A percentile compares a stretch with the other conserved stretches of the same genome.
phyloP scores from a whole-genome alignment of 306 rosid species.

The Lotus japonicus region DNA sequence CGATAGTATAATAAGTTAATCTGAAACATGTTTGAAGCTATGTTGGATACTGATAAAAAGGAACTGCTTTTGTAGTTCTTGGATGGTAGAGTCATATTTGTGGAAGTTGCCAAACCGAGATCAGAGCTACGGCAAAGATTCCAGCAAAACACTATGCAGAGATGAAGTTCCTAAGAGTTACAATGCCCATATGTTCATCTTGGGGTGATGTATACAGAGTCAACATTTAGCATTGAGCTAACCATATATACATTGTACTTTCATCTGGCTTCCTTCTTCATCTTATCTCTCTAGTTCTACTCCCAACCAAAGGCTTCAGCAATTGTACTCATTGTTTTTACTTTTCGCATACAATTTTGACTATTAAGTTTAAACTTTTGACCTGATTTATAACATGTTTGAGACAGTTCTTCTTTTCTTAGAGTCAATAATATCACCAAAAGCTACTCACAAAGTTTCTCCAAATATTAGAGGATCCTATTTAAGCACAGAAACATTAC shows the following conservation, averaged over 20 bases:
- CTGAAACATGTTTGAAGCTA: not conserved
- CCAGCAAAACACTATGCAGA: constrained; percentile 32
- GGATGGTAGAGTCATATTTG: constrained; percentile 95
- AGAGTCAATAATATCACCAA: too few species aligned
- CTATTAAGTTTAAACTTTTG: too few species aligned
- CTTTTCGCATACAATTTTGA: too few species aligned
- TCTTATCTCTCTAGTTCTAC: not conserved
- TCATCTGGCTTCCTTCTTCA: not conserved
- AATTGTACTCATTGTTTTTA: not conserved
- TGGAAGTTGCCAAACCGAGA: constrained; percentile 78
- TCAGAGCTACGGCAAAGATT: constrained; percentile 44
- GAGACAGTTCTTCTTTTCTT: too few species aligned
- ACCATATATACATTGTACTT: not conserved
- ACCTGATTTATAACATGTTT: too few species aligned
- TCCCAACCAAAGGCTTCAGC: not conserved
- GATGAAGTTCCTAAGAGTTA: constrained; percentile 16
- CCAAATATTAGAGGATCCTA: too few species aligned
- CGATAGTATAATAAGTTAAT: not conserved
- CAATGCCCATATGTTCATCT: not conserved
- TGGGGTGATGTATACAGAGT: not conserved
- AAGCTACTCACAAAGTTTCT: too few species aligned
- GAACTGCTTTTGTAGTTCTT: constrained; percentile 49
- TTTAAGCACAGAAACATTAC: not conserved
- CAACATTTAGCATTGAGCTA: not conserved
- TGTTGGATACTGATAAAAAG: constrained; percentile 18